Base-by-base conservation (phyloP, 768 basidiomycete species). In the Naematelia encephala region DNA sequence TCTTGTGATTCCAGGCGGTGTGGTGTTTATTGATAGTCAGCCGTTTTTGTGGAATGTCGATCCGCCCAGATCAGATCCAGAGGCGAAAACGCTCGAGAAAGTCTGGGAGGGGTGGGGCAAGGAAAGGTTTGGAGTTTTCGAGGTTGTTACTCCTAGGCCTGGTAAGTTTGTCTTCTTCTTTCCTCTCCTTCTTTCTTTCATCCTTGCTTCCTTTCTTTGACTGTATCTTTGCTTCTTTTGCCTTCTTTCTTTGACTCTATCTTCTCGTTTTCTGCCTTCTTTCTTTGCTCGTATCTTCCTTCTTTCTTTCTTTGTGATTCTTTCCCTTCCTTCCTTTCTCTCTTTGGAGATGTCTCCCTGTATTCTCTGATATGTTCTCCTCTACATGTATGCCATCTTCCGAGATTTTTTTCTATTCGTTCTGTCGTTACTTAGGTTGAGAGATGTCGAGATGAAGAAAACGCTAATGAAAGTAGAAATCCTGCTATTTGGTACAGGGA, bases 1-100 rank as follows among this genome's bases (percentile, higher is more conserved):
- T 3, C 82, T 93, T 22, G 70, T 89, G 16, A 75, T 96, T 1
- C 84, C 86, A 0, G 86, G 85, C 0, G 84, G 91, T 0, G 87
- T 86, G 66, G 83, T 99, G 26, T 88, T 99, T 62, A 74, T 93
- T 5, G 87, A 90, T 57, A 91, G 90, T 1, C 84, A 88, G 46
- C 87, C 91, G 0, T 87, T 93, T 54, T 74, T 97, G 39, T 99
- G 94, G 94, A 86, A 97, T 72, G 87, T 89, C 1, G 86, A 88
- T 4, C 76, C 80, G 1, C 81, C 75, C 3, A 52, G 51, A 12
- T n/a, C 28, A 10, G 57, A 62, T 16, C 72, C 66, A 13, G 57
- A 57, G 22, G 60, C 57, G 1, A 56, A 51, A 2, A 55, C 54
- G 2, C 10, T 64, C 3, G 60, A 68, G 19, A 63, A 48, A 2